Evolutionary conservation across 2,329 filamentous ascomycete genomes (phyloP).

Genomic region (Lachnellula occidentalis): DNA sequence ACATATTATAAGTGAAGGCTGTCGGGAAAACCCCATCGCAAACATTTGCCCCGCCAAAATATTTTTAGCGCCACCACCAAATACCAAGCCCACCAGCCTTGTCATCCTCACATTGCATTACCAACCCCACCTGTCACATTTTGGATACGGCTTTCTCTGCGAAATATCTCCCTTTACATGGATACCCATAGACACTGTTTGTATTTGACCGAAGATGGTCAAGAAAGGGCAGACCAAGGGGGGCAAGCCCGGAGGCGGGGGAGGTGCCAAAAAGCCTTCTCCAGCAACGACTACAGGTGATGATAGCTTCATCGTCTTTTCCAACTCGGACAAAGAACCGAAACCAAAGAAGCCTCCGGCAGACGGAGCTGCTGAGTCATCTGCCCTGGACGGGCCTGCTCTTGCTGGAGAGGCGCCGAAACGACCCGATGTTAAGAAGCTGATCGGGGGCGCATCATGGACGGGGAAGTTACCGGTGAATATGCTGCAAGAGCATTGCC

Average conservation of each 20-base stretch:
- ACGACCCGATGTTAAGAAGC: slow-evolving; percentile 62
- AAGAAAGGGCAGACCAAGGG: slow-evolving; percentile 32
- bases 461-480: slow-evolving; percentile 95
- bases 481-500: slow-evolving; percentile 87
- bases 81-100: background rate
- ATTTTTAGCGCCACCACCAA: background rate
- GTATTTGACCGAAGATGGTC: slow-evolving; percentile 27
- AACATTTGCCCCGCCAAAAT: background rate
- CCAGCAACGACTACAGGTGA: slow-evolving; percentile 32
- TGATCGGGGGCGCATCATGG: slow-evolving; percentile 94
- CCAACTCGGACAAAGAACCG: slow-evolving; percentile 51
- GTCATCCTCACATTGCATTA: background rate
- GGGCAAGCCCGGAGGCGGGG: slow-evolving; percentile 28
- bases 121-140: no score
- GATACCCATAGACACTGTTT: slow-evolving; percentile 2
- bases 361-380: slow-evolving; percentile 8
- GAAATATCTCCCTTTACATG: slow-evolving; percentile 11
- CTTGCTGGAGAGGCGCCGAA: slow-evolving; percentile 29
- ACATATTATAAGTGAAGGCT: background rate
- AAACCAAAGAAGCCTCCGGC: slow-evolving; percentile 26
- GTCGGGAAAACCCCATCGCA: background rate
- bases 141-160: background rate
- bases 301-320: slow-evolving; percentile 51
- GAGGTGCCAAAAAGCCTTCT: slow-evolving; percentile 24
- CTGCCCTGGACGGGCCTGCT: slow-evolving; percentile 23